A percentile compares a stretch with the other conserved stretches of the same genome.
Conservation (phyloP, 2,329 filamentous ascomycete species). For the Colletotrichum sp. region DNA sequence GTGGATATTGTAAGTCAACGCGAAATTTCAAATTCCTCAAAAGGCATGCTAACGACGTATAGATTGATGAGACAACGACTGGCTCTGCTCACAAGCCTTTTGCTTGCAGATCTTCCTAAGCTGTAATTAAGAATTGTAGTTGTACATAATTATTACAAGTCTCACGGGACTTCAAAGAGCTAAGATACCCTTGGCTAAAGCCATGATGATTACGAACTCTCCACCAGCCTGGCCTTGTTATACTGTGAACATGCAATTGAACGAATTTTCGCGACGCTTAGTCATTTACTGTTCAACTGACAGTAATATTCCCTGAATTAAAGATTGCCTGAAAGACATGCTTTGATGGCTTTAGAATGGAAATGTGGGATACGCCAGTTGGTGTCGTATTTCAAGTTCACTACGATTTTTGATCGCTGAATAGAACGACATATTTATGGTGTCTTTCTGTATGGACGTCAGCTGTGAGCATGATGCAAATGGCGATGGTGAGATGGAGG, state of each 20-base stretch:
- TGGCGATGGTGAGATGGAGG: not conserved
- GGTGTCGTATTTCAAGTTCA: not conserved
- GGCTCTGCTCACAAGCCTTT: conserved; percentile 19
- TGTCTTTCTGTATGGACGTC: not conserved
- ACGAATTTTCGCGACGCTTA: rapidly evolving
- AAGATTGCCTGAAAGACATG: not conserved
- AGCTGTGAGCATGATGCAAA: not conserved
- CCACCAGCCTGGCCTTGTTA: not conserved
- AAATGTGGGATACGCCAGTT: not conserved
- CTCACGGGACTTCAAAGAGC: not conserved
- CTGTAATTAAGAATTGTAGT: not conserved
- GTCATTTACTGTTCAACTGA: not conserved
- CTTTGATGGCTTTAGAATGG: not conserved
- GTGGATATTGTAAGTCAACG: conserved; percentile 31
- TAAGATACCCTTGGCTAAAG: not conserved
- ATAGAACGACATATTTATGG: not conserved
- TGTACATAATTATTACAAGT: not conserved
- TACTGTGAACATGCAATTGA: not conserved
- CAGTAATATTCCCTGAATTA: not conserved
- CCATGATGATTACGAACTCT: not conserved
- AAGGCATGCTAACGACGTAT: not conserved
- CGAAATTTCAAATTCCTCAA: not conserved
- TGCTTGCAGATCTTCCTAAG: conserved; percentile 11
- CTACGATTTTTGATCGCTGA: not conserved
- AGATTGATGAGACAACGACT: conserved; percentile 24